A percentile compares a stretch with the other conserved stretches of the same genome.
Conservation (phyloP, 2,329 filamentous ascomycete genomes). For the Setomelanomma holmii region DNA sequence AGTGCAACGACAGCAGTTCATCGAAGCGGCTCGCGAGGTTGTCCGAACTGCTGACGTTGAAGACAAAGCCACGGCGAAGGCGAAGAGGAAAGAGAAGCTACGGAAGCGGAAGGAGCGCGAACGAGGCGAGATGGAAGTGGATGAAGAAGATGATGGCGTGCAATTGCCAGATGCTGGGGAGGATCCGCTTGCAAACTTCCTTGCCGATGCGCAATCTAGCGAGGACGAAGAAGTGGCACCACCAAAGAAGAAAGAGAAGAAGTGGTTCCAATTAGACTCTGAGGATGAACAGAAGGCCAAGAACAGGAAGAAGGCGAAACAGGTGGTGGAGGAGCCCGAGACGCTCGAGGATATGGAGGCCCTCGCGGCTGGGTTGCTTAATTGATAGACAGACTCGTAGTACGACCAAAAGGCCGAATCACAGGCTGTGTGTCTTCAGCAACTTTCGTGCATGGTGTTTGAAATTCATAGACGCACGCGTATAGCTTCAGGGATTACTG, state of each 20-base stretch:
- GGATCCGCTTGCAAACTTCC: conserved; percentile 53
- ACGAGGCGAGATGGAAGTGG: conserved; percentile 53
- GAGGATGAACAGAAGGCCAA: conserved; percentile 56
- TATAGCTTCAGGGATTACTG: too few species aligned
- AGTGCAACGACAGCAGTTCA: conserved; percentile 76
- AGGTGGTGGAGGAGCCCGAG: conserved; percentile 72
- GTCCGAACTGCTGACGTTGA: conserved; percentile 78
- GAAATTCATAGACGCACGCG: too few species aligned
- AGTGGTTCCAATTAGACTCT: conserved; percentile 77
- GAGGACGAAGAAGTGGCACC: conserved; percentile 53
- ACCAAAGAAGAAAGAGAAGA: conserved; percentile 72
- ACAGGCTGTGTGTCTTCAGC: too few species aligned
- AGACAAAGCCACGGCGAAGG: conserved; percentile 81
- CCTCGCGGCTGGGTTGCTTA: conserved; percentile 75
- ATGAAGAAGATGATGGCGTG: conserved; percentile 34
- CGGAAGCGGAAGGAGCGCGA: conserved; percentile 75
- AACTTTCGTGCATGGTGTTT: too few species aligned
- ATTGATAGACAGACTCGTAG: too few species aligned
- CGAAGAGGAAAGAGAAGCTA: conserved; percentile 78
- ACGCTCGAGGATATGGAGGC: conserved; percentile 81
- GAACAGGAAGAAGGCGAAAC: conserved; percentile 56
- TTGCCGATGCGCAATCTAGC: conserved; percentile 49
- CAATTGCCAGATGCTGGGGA: conserved; percentile 41
- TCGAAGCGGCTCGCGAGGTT: conserved; percentile 75
- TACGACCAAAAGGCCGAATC: too few species aligned